Conservation (phyloP, 2,329 filamentous ascomycete species). For the Neophaeococcomyces aloes region DNA sequence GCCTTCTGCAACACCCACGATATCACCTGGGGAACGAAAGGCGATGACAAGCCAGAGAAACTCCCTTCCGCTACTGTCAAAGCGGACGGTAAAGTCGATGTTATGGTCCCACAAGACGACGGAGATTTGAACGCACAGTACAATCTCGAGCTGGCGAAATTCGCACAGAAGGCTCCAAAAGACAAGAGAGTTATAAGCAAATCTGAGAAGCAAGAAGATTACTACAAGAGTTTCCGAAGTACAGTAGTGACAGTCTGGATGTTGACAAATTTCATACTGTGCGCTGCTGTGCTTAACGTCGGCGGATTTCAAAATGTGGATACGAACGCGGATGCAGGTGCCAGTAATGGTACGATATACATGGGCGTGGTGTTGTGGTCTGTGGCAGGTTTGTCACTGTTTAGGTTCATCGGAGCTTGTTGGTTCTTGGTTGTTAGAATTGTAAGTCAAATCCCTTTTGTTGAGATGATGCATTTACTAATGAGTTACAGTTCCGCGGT, state of each 20-base stretch:
- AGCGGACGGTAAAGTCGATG: constrained; percentile 88
- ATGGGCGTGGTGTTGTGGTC: constrained; percentile 81
- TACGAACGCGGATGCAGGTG: constrained; percentile 31
- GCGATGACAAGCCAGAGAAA: constrained; percentile 89
- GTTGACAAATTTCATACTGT: constrained; percentile 84
- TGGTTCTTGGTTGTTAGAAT: constrained; percentile 88
- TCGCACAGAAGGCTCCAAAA: constrained; percentile 62
- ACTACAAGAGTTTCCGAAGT: constrained; percentile 92
- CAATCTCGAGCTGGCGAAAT: constrained; percentile 67
- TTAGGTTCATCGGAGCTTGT: constrained; percentile 77
- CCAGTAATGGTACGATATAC: constrained; percentile 60
- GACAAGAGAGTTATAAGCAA: constrained; percentile 45
- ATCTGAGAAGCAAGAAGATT: constrained; percentile 83
- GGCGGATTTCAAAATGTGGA: constrained; percentile 65
- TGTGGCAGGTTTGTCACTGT: constrained; percentile 70
- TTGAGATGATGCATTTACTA: constrained; percentile 18
- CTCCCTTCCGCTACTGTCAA: constrained; percentile 81
- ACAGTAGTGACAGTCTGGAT: constrained; percentile 92
- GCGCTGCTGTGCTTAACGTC: constrained; percentile 73
- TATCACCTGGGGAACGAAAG: constrained; percentile 96
- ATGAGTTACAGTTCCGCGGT: constrained; percentile 39
- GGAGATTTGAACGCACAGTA: constrained; percentile 93
- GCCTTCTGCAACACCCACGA: constrained; percentile 98
- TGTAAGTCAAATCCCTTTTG: constrained; percentile 47
- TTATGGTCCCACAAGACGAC: constrained; percentile 76